Base-by-base conservation (phyloP, 2,329 filamentous ascomycete genomes). In the Chaetoscypha palmicola region DNA sequence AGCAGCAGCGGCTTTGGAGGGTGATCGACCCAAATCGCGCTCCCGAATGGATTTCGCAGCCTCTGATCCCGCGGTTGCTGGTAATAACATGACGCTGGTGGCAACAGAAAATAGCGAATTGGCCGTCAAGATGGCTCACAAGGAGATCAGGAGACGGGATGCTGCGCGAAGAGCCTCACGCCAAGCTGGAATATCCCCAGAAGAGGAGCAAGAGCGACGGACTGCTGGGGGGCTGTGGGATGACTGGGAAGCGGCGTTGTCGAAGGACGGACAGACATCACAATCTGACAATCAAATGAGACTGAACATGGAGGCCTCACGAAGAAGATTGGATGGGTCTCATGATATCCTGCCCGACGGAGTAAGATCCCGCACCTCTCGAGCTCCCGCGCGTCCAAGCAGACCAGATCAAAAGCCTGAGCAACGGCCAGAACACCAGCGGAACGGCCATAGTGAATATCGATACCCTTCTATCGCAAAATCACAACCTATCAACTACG, bases 111-210 rank as follows among this genome's bases (percentile, higher is more conserved):
- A 94, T 50, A 76, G 80, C 50, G 82, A 90, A 9, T 66, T 94
- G 35, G 89, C 88, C 0, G 80, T 94, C 5, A 77, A 83, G 51
- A 64, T 94, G 22, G 87, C 87, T 0, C 79, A 82, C 50, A 76
- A 76, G 43, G 87, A 94, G 63, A 74, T 89, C 45, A 70, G 68
- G 44, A 73, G 84, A 32, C 72, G 87, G 52, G 81, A 85, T 55
- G 77, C 75, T 11, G 72, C 70, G 32, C 71, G 78, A 48, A 74
- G 68, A 51, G 73, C 72, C 9, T 76, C 73, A 20, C 71, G 74
- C 23, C 72, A 77, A 52, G 72, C 76, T 20, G 78, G 74, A 0
- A 68, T 79, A 2, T 68, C 73, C 0, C 70, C 73, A 38, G 73
- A 77, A 42, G 74, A 79, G 47, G 76, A 81, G 49, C 70, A 73